Evolutionary conservation across 2,329 filamentous ascomycete species (phyloP), one percentile per base, ranked within the genome.

Genomic region (Phialophora expanda): DNA sequence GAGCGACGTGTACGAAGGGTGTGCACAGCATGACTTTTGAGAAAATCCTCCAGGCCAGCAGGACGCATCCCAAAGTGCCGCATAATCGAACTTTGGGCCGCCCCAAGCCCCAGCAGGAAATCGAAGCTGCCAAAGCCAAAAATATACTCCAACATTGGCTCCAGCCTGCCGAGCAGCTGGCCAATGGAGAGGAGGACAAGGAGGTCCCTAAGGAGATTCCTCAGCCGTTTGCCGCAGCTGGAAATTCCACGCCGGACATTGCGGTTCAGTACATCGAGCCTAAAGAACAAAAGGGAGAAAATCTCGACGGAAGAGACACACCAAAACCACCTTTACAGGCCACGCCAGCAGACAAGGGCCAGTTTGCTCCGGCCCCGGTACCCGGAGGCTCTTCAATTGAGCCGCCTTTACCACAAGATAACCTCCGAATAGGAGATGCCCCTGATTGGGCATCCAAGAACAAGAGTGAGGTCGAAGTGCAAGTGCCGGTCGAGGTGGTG

Each of bases 141-240:
- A 30, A 34, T 8, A 17, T 46, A 41, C 38, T 59, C 30, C 56
- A 50, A 7, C 44, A 30, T 50, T 59, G 41, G 56, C n/a, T 50
- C 9, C n/a, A n/a, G 38, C 26, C 17, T 20, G 8, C 28, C 22
- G 24, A 20, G 4, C 17, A 46, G 9, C n/a, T 9, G 4, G n/a
- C 56, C 5, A 7, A 14, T 24, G 38, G 17, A 28, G 34, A 46
- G 11, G 12, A n/a, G 12, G 17, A 20, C 7, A 38, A 30, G 28
- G n/a, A 20, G 24, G 24, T 24, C 3, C 24, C 2, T 24, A 8
- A 9, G 3, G 48, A 12, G 24, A 9, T 51, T 28, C 48, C 12
- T 22, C 48, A 51, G 24, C 22, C 9, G 14, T 12, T 26, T 8
- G 22, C 12, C 7, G 17, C n/a, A 20, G 38, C 38, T 8, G 20